A percentile compares a stretch with the other conserved stretches of the same genome.
These are phyloP conservation scores for Scalesia atractyloides DNA, from an alignment of 129 eudicot species.

Conservation along the genomic window DNA sequence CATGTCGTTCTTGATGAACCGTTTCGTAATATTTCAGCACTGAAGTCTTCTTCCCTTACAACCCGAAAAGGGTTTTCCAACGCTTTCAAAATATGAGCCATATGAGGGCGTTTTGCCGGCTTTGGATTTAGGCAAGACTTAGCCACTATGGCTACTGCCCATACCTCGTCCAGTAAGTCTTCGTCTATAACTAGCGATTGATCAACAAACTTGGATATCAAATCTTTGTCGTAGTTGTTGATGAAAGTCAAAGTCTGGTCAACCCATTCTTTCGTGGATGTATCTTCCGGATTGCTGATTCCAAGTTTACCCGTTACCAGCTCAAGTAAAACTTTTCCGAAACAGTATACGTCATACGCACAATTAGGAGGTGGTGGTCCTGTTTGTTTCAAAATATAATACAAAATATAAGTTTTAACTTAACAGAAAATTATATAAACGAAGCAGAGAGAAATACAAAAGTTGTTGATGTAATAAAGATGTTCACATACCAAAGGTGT, in stretches of 20 bases:
- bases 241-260: constrained; percentile 52
- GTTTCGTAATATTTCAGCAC: constrained; percentile 61
- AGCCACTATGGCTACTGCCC: constrained; percentile 93
- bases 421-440: not conserved
- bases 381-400: constrained; percentile 26
- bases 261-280: constrained; percentile 55
- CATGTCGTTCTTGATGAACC: constrained; percentile 60
- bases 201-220: constrained; percentile 54
- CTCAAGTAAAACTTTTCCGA: constrained; percentile 81
- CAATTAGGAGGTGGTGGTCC: constrained; percentile 52
- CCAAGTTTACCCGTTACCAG: constrained; percentile 81
- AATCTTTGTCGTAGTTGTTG: constrained; percentile 63
- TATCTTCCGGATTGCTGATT: constrained; percentile 48
- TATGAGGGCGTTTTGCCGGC: constrained; percentile 66
- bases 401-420: not conserved
- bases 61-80: constrained; percentile 87
- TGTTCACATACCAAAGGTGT: constrained; percentile 48
- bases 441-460: not conserved
- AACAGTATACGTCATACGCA: constrained; percentile 78
- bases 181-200: constrained; percentile 68
- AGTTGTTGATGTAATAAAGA: constrained; percentile 12
- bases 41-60: constrained; percentile 65
- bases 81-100: constrained; percentile 73
- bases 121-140: constrained; percentile 79
- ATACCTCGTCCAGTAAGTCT: constrained; percentile 78